Evolutionary conservation across 2,329 filamentous ascomycete species (phyloP).

Genomic region (Arthroderma sp.): DNA sequence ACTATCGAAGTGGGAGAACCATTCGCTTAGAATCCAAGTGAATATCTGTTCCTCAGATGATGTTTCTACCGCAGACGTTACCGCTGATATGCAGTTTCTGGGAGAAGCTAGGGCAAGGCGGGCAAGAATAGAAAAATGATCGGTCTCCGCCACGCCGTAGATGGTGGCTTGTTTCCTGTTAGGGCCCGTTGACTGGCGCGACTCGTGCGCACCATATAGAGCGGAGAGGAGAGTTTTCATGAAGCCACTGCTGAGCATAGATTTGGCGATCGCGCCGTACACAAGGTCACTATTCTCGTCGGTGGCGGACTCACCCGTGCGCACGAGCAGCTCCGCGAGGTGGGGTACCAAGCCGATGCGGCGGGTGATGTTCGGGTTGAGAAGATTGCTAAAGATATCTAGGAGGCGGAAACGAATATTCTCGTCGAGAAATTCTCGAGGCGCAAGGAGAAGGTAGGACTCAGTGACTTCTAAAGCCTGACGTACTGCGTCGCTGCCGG

Average conservation of each 20-base stretch:
- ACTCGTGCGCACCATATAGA: conserved; percentile 56
- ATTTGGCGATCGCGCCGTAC: conserved; percentile 51
- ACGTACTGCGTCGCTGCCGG: conserved; percentile 51
- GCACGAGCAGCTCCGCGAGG: conserved; percentile 53
- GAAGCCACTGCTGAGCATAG: conserved; percentile 53
- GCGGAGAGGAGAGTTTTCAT: conserved; percentile 52
- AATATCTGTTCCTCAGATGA: conserved; percentile 26
- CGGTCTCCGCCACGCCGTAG: conserved; percentile 63
- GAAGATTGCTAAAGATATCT: conserved; percentile 29
- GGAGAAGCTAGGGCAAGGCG: conserved; percentile 66
- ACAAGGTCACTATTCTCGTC: conserved; percentile 41
- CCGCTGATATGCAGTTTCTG: conserved; percentile 48
- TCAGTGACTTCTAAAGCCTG: conserved; percentile 54
- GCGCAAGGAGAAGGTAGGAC: conserved; percentile 57
- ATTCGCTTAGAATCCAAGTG: conserved; percentile 37
- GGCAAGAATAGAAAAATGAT: conserved; percentile 74
- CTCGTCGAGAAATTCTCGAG: conserved; percentile 33
- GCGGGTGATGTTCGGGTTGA: conserved; percentile 29
- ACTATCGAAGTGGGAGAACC: conserved; percentile 39
- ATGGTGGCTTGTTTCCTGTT: conserved; percentile 58
- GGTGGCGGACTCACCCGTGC: conserved; percentile 50
- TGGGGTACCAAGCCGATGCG: conserved; percentile 33
- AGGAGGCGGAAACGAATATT: conserved; percentile 28
- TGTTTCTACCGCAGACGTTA: conserved; percentile 27
- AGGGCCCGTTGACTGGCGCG: conserved; percentile 71